A percentile compares a stretch with the other conserved stretches of the same genome.
Conservation (phyloP, 805 yeast species). For the Schwanniomyces yamadae region DNA sequence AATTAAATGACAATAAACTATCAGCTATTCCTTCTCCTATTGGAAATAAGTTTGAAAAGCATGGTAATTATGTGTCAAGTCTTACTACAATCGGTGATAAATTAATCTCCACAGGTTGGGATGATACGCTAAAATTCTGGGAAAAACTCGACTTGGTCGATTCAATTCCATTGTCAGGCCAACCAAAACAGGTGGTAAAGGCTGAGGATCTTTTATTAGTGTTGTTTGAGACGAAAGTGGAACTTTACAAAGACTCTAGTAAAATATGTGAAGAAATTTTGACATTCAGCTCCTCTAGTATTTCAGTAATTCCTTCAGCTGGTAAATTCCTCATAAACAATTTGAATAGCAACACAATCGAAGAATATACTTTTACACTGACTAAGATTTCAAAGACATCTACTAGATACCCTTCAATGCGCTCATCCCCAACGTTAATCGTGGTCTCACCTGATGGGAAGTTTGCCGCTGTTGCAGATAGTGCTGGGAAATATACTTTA, state of each 20-base stretch:
- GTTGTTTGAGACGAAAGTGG: constrained; percentile 30
- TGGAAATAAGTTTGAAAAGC: constrained; percentile 40
- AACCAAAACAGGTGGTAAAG: constrained; percentile 36
- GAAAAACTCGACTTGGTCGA: constrained; percentile 12
- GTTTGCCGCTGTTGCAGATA: constrained; percentile 81
- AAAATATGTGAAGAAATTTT: constrained; percentile 18
- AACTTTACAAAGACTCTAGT: constrained; percentile 15
- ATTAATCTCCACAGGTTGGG: constrained; percentile 78
- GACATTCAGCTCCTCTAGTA: constrained; percentile 21
- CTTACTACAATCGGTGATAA: constrained; percentile 30
- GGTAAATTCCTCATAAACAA: constrained; percentile 30
- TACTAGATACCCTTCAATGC: constrained; percentile 45
- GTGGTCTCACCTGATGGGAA: constrained; percentile 69
- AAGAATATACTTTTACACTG: constrained; percentile 19
- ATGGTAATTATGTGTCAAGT: constrained; percentile 66
- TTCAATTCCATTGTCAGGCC: constrained; percentile 20
- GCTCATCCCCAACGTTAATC: constrained; percentile 62
- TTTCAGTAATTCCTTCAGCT: constrained; percentile 21
- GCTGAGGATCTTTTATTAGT: constrained; percentile 28
- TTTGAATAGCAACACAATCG: constrained; percentile 27
- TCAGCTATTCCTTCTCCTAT: constrained; percentile 34
- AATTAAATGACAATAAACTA: constrained; percentile 16
- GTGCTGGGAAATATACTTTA: constrained; percentile 80
- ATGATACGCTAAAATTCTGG: constrained; percentile 61
- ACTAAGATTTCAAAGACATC: constrained; percentile 44